Conservation (phyloP, 1,284 basidiomycete species). For the Tilletia setariae region DNA sequence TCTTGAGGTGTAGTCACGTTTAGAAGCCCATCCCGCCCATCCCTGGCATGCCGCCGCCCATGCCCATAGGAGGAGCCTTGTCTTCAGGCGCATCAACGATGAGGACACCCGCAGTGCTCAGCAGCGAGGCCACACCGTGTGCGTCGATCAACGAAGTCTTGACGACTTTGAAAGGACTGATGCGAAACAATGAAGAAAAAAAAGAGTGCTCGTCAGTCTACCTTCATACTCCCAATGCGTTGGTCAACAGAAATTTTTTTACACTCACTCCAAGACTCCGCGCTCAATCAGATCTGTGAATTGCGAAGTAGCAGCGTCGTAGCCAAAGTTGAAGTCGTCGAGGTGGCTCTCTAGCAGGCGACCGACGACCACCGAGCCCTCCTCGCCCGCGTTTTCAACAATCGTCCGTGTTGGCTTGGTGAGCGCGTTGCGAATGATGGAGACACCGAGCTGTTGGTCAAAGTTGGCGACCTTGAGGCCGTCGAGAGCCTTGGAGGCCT, state of each 20-base stretch:
- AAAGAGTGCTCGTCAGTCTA: neutral
- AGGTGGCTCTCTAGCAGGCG: slow-evolving; percentile 55
- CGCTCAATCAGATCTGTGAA: slow-evolving; percentile 90
- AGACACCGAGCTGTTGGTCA: slow-evolving; percentile 93
- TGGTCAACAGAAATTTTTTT: slow-evolving; percentile 20
- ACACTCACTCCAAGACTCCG: slow-evolving; percentile 74
- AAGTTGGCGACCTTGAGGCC: slow-evolving; percentile 83
- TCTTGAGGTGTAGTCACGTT: too few relatives aligned
- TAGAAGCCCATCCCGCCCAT: slow-evolving; percentile 52
- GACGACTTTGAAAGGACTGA: slow-evolving; percentile 48
- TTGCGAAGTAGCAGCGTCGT: slow-evolving; percentile 85
- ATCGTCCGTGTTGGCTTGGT: slow-evolving; percentile 77
- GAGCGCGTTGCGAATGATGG: slow-evolving; percentile 85
- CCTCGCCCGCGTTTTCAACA: slow-evolving; percentile 90
- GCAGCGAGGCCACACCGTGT: slow-evolving; percentile 70
- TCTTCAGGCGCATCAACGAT: slow-evolving; percentile 88
- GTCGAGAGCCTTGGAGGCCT: slow-evolving; percentile 79
- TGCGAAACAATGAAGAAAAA: neutral
- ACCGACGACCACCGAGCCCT: slow-evolving; percentile 88
- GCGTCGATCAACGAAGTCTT: slow-evolving; percentile 48
- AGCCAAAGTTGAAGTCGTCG: slow-evolving; percentile 62
- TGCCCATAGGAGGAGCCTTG: slow-evolving; percentile 62
- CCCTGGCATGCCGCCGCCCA: slow-evolving; percentile 55
- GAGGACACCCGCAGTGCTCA: slow-evolving; percentile 89
- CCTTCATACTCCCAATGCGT: too few relatives aligned